A percentile compares a stretch with the other conserved stretches of the same genome.
Conservation (phyloP, 768 basidiomycete species). For the Lactarius trivialis region DNA sequence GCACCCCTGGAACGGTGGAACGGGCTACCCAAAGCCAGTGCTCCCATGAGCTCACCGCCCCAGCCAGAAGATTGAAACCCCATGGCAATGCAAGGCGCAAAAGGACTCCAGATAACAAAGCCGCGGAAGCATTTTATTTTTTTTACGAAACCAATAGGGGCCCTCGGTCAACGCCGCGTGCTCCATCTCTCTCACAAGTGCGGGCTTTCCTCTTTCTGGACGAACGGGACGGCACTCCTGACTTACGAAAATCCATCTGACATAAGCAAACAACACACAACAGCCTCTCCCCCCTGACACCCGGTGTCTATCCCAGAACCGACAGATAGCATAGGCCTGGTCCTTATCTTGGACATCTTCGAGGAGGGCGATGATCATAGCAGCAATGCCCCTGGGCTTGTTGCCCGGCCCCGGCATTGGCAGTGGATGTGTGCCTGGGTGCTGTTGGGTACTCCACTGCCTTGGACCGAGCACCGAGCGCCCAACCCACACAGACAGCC, state of each 20-base stretch:
- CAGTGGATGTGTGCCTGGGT: not conserved
- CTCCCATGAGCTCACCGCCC: not conserved
- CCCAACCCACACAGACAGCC: not conserved
- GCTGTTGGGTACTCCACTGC: not conserved
- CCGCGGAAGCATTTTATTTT: conserved; percentile 5
- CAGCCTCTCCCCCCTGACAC: not conserved
- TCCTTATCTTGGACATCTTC: not conserved
- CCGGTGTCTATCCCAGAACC: not conserved
- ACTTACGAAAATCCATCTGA: not conserved
- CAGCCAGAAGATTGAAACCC: not conserved
- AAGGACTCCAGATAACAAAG: not conserved
- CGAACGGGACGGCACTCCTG: not conserved
- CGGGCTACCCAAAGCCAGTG: no score
- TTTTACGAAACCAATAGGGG: not conserved
- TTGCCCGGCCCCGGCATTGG: not conserved
- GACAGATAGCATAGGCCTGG: not conserved
- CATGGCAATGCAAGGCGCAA: not conserved
- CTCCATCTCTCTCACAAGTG: not conserved
- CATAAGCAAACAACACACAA: not conserved
- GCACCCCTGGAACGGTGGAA: not conserved
- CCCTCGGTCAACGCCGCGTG: conserved; percentile 1
- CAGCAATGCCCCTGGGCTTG: not conserved
- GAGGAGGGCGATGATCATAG: not conserved
- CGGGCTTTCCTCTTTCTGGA: not conserved
- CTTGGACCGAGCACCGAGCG: not conserved